Percentiles rank a stretch among this genome's conserved stretches.
These are phyloP conservation scores for Epichloe typhina DNA, from an alignment of 2,329 filamentous ascomycete species.

Conservation along the genomic window DNA sequence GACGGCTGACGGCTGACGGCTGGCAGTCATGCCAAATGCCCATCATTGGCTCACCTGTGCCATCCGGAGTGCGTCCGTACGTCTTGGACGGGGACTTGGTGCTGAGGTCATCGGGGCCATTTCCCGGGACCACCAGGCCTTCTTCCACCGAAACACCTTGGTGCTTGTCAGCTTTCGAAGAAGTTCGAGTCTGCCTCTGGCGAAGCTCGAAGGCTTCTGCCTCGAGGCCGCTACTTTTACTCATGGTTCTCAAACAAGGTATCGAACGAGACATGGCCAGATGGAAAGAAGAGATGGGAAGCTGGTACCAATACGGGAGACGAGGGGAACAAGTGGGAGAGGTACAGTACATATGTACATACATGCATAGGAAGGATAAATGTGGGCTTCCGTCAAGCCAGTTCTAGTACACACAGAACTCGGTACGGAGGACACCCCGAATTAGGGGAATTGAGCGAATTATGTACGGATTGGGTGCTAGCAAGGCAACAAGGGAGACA, in stretches of 20 bases:
- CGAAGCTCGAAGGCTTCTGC: conserved; percentile 3
- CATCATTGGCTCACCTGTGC: conserved; percentile 55
- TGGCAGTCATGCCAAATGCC: neutral
- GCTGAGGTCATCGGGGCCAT: conserved; percentile 3
- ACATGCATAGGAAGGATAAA: neutral
- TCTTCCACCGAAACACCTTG: neutral
- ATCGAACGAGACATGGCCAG: neutral
- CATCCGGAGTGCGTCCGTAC: conserved; percentile 81
- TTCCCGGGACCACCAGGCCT: neutral
- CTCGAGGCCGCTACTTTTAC: neutral
- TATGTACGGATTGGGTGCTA: too few species aligned
- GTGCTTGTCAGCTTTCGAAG: neutral
- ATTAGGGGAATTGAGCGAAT: too few species aligned
- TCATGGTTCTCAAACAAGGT: neutral
- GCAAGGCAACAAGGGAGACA: too few species aligned
- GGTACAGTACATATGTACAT: too few species aligned
- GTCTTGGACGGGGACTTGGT: conserved; percentile 42
- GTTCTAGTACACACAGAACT: neutral
- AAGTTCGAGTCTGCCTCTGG: conserved; percentile 1
- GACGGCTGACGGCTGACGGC: neutral
- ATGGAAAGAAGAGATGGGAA: neutral
- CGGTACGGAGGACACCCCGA: too few species aligned
- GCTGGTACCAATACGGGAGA: neutral
- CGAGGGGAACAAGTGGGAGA: neutral
- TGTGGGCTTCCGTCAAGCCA: neutral